These are phyloP conservation scores for Myriangium duriaei DNA, from an alignment of 2,329 filamentous ascomycete genomes.

Conservation along the genomic window DNA sequence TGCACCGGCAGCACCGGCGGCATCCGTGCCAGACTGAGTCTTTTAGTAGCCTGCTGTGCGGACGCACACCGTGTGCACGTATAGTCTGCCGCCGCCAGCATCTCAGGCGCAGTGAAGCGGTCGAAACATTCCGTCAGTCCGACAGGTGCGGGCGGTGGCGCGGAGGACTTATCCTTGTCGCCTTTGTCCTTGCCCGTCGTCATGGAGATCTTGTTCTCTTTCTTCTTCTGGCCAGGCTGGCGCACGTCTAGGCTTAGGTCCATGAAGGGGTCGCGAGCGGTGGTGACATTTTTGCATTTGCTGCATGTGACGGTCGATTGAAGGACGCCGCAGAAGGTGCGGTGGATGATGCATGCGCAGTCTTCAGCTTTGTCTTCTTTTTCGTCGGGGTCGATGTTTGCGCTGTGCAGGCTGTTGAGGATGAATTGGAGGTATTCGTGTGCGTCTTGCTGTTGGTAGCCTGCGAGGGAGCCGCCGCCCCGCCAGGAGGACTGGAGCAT, in stretches of 20 bases:
- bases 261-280: slow-evolving; percentile 76
- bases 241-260: slow-evolving; percentile 85
- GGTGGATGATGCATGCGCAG: slow-evolving; percentile 86
- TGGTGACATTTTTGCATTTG: slow-evolving; percentile 70
- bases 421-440: slow-evolving; percentile 97
- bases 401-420: slow-evolving; percentile 72
- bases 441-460: slow-evolving; percentile 90
- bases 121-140: slow-evolving; percentile 55
- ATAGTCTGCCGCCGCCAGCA: slow-evolving; percentile 62
- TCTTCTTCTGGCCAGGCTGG: slow-evolving; percentile 37
- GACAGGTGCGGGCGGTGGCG: slow-evolving; percentile 23
- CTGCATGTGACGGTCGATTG: slow-evolving; percentile 85
- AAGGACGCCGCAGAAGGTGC: slow-evolving; percentile 86
- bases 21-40: slow-evolving; percentile 70
- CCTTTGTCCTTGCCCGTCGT: slow-evolving; percentile 17
- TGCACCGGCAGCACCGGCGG: slow-evolving; percentile 87
- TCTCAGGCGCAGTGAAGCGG: slow-evolving; percentile 76
- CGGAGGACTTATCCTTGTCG: slow-evolving; percentile 14
- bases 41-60: slow-evolving; percentile 65
- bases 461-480: slow-evolving; percentile 54
- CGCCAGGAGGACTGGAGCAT: slow-evolving; percentile 87
- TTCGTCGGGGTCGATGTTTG: slow-evolving; percentile 46
- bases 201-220: slow-evolving; percentile 36
- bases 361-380: slow-evolving; percentile 21
- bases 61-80: slow-evolving; percentile 69